These are phyloP conservation scores for Rubia balearica DNA, from an alignment of 305 asterid genomes.

Conservation along the genomic window DNA sequence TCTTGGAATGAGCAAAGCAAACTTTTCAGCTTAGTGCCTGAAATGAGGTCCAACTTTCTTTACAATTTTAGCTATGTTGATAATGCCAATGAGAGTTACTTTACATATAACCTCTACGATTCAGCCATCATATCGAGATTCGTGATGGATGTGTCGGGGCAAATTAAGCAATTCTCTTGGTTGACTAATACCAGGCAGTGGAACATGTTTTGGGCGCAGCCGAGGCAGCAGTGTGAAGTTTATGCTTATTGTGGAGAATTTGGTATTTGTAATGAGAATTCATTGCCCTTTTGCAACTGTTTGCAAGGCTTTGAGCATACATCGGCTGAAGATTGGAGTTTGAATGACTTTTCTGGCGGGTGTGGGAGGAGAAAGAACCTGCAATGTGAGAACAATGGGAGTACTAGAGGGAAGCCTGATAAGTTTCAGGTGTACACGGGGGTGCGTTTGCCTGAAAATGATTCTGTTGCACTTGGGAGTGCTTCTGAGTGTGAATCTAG, in stretches of 20 bases:
- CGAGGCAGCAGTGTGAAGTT: constrained; percentile 55
- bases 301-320: constrained; percentile 35
- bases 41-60: constrained; percentile 39
- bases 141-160: constrained; percentile 59
- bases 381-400: no score
- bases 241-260: constrained; percentile 58
- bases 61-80: constrained; percentile 42
- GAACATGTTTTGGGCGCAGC: constrained; percentile 64
- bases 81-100: constrained; percentile 37
- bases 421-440: no score
- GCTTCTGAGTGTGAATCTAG: no score
- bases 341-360: constrained; percentile 54
- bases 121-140: constrained; percentile 35
- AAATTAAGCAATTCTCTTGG: constrained; percentile 38
- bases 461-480: accelerated
- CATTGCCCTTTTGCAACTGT: constrained; percentile 46
- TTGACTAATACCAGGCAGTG: constrained; percentile 19
- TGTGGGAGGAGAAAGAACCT: constrained; percentile 18
- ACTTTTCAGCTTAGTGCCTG: constrained; percentile 53
- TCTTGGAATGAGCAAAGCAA: constrained; percentile 34
- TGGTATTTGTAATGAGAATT: constrained; percentile 42
- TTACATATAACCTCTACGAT: constrained; percentile 38
- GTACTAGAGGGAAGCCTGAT: no score
- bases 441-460: no score
- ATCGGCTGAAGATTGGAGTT: constrained; percentile 36